A percentile compares a stretch with the other conserved stretches of the same genome.
Evolutionary conservation across 225 moss, liverwort and hornwort genomes (phyloP).

Genomic region (Anthoceros angustus): DNA sequence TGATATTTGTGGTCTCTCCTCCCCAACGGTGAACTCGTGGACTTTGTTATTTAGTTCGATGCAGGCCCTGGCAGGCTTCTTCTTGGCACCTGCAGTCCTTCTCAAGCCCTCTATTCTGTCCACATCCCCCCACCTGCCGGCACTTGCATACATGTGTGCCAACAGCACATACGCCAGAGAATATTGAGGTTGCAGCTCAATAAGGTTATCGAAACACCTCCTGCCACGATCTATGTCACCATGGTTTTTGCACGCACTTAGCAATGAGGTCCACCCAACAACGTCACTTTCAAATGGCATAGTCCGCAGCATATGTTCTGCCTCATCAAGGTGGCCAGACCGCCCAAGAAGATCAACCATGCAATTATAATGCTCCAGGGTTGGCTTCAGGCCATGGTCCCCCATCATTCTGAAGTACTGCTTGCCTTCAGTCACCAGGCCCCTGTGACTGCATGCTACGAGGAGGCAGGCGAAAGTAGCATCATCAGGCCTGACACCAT

Average conservation of each 20-base stretch:
- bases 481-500: neutral
- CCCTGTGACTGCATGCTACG: neutral
- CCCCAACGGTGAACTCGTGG: neutral
- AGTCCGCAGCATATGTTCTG: neutral
- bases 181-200: neutral
- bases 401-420: neutral
- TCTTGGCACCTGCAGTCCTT: neutral
- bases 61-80: neutral
- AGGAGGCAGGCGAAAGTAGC: neutral
- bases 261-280: neutral
- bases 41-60: neutral
- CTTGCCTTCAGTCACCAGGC: neutral
- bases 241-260: neutral
- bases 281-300: neutral
- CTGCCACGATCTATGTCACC: neutral
- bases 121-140: neutral
- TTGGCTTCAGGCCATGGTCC: neutral
- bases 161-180: neutral
- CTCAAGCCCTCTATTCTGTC: neutral
- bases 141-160: neutral
- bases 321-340: neutral
- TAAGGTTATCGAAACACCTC: neutral
- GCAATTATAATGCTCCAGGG: neutral
- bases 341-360: neutral
- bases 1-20: neutral